A percentile compares a stretch with the other conserved stretches of the same genome.
Conservation (phyloP, 106 monocot species). For the Iris macrosiphon region DNA sequence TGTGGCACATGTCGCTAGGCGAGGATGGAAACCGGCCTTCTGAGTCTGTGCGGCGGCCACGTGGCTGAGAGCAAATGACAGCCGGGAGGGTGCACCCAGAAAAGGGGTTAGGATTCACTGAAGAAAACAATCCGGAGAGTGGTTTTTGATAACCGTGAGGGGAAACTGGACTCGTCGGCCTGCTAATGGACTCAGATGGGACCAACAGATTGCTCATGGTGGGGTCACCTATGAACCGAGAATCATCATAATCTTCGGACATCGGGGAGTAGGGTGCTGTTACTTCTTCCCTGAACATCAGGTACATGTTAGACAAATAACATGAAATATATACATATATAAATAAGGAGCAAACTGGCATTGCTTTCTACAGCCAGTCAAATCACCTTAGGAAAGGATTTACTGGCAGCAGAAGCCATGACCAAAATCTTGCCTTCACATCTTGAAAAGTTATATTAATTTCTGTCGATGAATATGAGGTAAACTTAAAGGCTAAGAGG, state of each 20-base stretch:
- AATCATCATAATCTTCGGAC: constrained; percentile 10
- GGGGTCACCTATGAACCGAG: constrained; percentile 2
- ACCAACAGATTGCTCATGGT: not conserved
- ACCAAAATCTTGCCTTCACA: no score
- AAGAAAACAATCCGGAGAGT: not conserved
- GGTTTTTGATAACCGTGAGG: constrained; percentile 12
- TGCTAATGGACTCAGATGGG: not conserved
- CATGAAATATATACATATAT: no score
- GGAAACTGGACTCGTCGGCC: constrained; percentile 9
- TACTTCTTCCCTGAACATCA: constrained; percentile 5
- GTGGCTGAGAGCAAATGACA: not conserved
- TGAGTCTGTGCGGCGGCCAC: constrained; percentile 1
- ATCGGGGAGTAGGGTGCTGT: constrained; percentile 12
- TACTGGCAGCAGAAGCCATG: no score
- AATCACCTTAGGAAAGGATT: no score
- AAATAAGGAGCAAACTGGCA: no score
- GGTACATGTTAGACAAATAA: not conserved
- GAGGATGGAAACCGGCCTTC: constrained; percentile 14
- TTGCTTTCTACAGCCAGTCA: no score
- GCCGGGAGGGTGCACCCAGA: constrained; percentile 2
- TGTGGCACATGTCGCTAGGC: constrained; percentile 13
- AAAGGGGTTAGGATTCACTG: not conserved
- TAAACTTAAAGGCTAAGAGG: no score
- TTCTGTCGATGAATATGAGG: no score
- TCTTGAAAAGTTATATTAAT: no score